A percentile compares a stretch with the other conserved stretches of the same genome.
These are phyloP conservation scores for Apiospora rasikravindrae DNA, from an alignment of 2,329 filamentous ascomycete genomes.

Conservation along the genomic window DNA sequence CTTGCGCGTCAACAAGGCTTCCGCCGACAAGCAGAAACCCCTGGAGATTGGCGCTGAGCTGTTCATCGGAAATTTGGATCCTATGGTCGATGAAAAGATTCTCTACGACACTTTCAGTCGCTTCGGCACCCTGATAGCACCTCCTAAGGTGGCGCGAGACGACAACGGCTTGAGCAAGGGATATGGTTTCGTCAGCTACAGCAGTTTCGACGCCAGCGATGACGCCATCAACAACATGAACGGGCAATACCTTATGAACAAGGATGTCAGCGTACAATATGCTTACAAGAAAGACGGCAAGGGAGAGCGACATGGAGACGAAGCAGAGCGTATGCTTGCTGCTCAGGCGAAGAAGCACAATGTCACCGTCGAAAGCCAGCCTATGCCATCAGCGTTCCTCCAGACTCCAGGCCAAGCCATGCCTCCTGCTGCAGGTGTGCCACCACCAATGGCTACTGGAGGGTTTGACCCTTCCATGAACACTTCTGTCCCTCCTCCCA, in stretches of 20 bases:
- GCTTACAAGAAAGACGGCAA: constrained; percentile 99
- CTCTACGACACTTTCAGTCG: constrained; percentile 93
- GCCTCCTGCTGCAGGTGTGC: constrained; percentile 30
- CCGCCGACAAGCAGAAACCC: constrained; percentile 90
- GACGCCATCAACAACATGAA: constrained; percentile 92
- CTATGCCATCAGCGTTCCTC: constrained; percentile 76
- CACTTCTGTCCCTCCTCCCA: constrained; percentile 41
- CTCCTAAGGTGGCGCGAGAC: constrained; percentile 92
- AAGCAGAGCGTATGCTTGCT: constrained; percentile 89
- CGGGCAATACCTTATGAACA: constrained; percentile 95
- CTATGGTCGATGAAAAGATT: constrained; percentile 93
- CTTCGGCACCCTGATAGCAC: constrained; percentile 82
- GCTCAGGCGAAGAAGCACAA: constrained; percentile 94
- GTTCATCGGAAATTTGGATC: constrained; percentile 94
- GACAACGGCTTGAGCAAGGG: constrained; percentile 89
- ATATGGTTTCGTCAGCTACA: constrained; percentile 94
- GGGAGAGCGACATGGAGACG: constrained; percentile 92
- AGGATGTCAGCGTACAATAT: constrained; percentile 95
- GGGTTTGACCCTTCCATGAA: constrained; percentile 29
- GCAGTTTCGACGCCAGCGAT: constrained; percentile 92
- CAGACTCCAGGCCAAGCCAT: constrained; percentile 40
- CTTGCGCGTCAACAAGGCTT: constrained; percentile 92
- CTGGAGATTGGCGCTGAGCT: constrained; percentile 95
- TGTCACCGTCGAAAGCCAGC: constrained; percentile 80
- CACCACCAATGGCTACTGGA: constrained; percentile 36